A percentile compares a stretch with the other conserved stretches of the same genome.
These are phyloP conservation scores for Tricholoma sp. DNA, from an alignment of 768 basidiomycete species.

Conservation along the genomic window DNA sequence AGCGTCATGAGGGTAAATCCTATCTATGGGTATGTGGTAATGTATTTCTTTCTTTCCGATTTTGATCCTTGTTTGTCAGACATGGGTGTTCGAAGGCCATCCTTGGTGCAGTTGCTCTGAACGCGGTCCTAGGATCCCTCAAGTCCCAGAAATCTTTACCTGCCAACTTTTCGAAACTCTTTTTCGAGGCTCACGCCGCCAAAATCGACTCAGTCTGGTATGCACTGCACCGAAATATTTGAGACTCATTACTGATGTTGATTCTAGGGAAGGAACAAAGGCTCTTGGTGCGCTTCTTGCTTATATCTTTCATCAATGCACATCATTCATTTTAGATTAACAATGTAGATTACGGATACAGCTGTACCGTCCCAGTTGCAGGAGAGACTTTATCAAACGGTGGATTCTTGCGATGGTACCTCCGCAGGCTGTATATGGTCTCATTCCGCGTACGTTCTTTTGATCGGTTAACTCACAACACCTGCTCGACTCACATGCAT, in stretches of 20 bases:
- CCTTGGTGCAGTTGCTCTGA: neutral
- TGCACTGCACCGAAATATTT: neutral
- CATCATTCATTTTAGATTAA: neutral
- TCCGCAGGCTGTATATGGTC: neutral
- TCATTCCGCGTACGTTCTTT: neutral
- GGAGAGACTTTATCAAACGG: neutral
- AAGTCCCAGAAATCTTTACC: neutral
- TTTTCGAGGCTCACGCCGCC: neutral
- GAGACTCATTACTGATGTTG: neutral
- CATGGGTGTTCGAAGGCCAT: neutral
- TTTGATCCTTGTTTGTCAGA: neutral
- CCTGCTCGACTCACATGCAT: neutral
- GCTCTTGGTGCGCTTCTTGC: neutral
- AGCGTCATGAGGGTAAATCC: conserved; percentile 22
- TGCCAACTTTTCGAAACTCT: neutral
- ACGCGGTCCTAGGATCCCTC: neutral
- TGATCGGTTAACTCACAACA: neutral
- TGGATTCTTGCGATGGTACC: neutral
- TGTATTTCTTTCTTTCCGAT: neutral
- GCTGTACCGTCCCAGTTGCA: neutral
- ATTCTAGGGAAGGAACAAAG: neutral
- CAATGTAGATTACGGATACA: neutral
- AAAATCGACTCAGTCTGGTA: neutral
- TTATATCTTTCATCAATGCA: neutral
- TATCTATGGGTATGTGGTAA: conserved; percentile 2